Conservation (phyloP, 1,284 basidiomycete genomes). For the Rhodotorula sp. region DNA sequence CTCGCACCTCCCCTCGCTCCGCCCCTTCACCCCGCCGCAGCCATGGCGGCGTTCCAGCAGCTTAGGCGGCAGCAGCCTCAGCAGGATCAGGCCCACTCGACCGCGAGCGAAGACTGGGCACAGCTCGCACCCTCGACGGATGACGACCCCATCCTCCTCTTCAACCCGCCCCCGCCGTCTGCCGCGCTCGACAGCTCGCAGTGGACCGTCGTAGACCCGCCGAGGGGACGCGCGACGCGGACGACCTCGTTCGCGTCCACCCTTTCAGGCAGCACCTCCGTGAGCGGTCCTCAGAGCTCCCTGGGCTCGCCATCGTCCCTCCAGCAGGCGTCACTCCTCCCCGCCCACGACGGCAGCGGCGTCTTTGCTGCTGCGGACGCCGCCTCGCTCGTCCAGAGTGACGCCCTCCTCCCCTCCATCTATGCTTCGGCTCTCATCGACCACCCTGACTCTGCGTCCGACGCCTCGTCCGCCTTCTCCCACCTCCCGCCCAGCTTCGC, state of each 20-base stretch:
- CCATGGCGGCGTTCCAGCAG: constrained; percentile 21
- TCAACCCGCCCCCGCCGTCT: background rate
- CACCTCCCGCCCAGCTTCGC: background rate
- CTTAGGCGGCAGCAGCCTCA: background rate
- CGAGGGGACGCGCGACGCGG: background rate
- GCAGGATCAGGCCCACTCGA: background rate
- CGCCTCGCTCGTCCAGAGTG: constrained; percentile 3
- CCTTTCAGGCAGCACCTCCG: background rate
- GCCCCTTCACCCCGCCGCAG: too few relatives aligned
- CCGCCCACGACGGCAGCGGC: constrained; percentile 63
- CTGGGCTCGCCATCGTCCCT: constrained; percentile 62
- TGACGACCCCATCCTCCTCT: constrained; percentile 7
- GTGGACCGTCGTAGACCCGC: background rate
- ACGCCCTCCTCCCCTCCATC: constrained; percentile 2
- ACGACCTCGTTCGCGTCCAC: constrained; percentile 3
- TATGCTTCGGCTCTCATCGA: background rate
- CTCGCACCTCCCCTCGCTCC: background rate
- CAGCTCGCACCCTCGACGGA: background rate
- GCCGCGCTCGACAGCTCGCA: background rate
- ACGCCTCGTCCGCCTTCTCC: background rate
- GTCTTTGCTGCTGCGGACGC: constrained; percentile 53
- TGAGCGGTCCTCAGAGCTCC: constrained; percentile 30
- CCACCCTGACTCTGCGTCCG: background rate
- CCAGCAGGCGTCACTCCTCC: constrained; percentile 59
- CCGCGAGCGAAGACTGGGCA: background rate